Conservation (phyloP, 2,329 filamentous ascomycete species). For the Tricladium varicosporioides region DNA sequence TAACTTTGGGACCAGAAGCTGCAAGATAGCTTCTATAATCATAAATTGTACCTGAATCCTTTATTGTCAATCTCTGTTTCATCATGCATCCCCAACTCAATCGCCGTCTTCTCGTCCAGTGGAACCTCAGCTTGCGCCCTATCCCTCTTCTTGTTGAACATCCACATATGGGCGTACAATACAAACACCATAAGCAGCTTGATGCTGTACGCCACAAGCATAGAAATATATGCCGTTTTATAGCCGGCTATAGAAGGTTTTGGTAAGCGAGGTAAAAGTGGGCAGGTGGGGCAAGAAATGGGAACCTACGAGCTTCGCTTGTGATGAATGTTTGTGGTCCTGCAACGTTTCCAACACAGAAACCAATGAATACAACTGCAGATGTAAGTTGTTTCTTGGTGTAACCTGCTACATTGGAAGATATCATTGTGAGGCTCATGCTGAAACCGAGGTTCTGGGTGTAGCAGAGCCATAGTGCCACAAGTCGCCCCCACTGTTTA, state of each 20-base stretch:
- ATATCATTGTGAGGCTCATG: conserved; percentile 49
- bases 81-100: conserved; percentile 53
- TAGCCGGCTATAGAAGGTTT: conserved; percentile 23
- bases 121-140: conserved; percentile 35
- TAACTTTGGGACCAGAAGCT: not conserved
- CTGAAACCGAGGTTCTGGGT: conserved; percentile 50
- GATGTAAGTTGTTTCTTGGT: conserved; percentile 51
- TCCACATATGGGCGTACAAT: conserved; percentile 50
- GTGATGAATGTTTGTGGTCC: conserved; percentile 32
- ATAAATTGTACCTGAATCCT: conserved; percentile 49
- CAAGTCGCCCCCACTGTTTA: conserved; percentile 50
- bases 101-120: conserved; percentile 42
- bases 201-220: conserved; percentile 40
- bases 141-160: conserved; percentile 53
- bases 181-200: conserved; percentile 44
- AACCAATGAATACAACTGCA: conserved; percentile 48
- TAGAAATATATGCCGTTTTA: conserved; percentile 14
- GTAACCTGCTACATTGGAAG: conserved; percentile 49
- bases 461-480: conserved; percentile 53
- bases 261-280: conserved; percentile 6
- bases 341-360: conserved; percentile 51
- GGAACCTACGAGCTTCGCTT: conserved; percentile 14
- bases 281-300: not conserved
- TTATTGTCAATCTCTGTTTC: conserved; percentile 53
- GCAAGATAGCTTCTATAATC: not conserved